phyloP scores from a whole-genome alignment of 1,284 basidiomycete species.

The Sporisorium iseilematis-ciliati region DNA sequence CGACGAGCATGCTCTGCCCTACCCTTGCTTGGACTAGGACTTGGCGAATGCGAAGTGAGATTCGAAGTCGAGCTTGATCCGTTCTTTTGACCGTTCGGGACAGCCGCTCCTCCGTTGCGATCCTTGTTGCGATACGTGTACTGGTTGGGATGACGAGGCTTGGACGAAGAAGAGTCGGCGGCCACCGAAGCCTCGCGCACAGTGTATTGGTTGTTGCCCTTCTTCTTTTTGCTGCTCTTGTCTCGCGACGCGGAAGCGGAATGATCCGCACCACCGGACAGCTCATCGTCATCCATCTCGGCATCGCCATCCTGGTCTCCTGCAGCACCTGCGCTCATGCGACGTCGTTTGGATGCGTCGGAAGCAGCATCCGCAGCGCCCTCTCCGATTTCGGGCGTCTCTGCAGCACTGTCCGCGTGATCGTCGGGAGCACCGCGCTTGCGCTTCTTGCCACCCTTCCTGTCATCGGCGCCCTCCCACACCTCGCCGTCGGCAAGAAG shows the following conservation, averaged over 20 bases:
- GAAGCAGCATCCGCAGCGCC: slow-evolving; percentile 26
- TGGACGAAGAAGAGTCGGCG: slow-evolving; percentile 31
- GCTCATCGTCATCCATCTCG: slow-evolving; percentile 42
- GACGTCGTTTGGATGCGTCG: slow-evolving; percentile 54
- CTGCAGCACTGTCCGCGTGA: slow-evolving; percentile 23
- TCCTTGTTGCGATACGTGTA: slow-evolving; percentile 75
- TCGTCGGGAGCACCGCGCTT: slow-evolving; percentile 56
- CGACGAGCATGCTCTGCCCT: slow-evolving; percentile 41
- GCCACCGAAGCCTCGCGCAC: slow-evolving; percentile 38
- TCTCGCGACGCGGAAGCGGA: slow-evolving; percentile 17
- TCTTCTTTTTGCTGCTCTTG: slow-evolving; percentile 51
- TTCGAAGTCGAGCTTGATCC: slow-evolving; percentile 46
- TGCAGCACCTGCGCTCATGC: slow-evolving; percentile 43
- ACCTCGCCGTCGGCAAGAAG: slow-evolving; percentile 65
- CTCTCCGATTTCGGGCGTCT: slow-evolving; percentile 30
- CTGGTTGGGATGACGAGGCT: slow-evolving; percentile 73
- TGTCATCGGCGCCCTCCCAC: slow-evolving; percentile 68
- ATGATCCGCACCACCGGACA: slow-evolving; percentile 13
- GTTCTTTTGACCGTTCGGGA: slow-evolving; percentile 32
- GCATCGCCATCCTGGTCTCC: slow-evolving; percentile 30
- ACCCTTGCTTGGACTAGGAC: slow-evolving; percentile 59
- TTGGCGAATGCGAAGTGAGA: slow-evolving; percentile 56
- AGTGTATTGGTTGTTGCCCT: slow-evolving; percentile 47
- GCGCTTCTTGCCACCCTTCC: slow-evolving; percentile 52
- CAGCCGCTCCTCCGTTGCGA: slow-evolving; percentile 27